Percentiles rank a stretch among this genome's conserved stretches.
Conservation (phyloP, 202 grass and related monocot species). For the Setaria viridis region DNA sequence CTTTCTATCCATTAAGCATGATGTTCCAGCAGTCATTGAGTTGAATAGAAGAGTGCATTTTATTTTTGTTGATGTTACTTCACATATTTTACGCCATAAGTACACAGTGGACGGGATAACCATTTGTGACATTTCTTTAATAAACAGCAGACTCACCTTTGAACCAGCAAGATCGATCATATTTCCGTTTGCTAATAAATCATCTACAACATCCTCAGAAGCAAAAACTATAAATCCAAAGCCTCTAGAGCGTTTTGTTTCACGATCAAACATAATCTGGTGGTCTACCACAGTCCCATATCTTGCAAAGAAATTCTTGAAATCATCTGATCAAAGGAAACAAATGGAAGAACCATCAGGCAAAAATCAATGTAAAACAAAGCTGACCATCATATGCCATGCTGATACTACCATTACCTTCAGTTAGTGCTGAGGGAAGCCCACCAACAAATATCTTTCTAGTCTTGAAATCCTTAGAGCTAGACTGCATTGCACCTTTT, state of each 20-base stretch:
- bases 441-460: slow-evolving; percentile 96
- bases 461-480: slow-evolving; percentile 78
- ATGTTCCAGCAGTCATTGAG: slow-evolving; percentile 31
- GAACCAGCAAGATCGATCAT: slow-evolving; percentile 87
- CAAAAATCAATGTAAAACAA: slow-evolving; percentile 38
- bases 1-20: slow-evolving; percentile 48
- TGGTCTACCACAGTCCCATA: slow-evolving; percentile 85
- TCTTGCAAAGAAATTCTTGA: slow-evolving; percentile 76
- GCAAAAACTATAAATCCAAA: slow-evolving; percentile 98
- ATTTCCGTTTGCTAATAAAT: slow-evolving; percentile 89
- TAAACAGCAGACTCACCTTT: slow-evolving; percentile 72
- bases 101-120: slow-evolving; percentile 22
- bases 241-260: slow-evolving; percentile 87
- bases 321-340: slow-evolving; percentile 70
- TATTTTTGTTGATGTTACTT: slow-evolving; percentile 38
- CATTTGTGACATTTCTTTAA: slow-evolving; percentile 31
- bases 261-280: slow-evolving; percentile 88
- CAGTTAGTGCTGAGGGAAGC: slow-evolving; percentile 67
- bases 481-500: slow-evolving; percentile 66
- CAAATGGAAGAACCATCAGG: slow-evolving; percentile 37
- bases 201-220: slow-evolving; percentile 88
- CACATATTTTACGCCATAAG: slow-evolving; percentile 26
- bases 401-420: slow-evolving; percentile 74
- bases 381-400: slow-evolving; percentile 19
- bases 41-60: slow-evolving; percentile 20